phyloP scores from a whole-genome alignment of 1,284 basidiomycete genomes.

The Ustilago cynodontis region DNA sequence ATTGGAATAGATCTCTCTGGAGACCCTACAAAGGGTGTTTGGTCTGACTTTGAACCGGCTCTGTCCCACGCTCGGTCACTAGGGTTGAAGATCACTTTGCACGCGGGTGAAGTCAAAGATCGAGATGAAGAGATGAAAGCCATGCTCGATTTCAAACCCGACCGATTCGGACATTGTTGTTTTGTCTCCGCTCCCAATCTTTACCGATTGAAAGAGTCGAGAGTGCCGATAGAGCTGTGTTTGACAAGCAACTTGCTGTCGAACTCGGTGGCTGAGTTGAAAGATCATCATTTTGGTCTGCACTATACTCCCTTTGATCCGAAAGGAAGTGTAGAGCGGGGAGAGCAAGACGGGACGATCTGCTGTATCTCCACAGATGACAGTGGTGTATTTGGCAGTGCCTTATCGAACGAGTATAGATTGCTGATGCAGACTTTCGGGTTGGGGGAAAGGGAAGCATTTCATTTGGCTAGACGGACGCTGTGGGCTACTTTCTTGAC shows the following conservation, averaged over 20 bases:
- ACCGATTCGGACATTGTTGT: conserved; percentile 52
- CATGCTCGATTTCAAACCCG: conserved; percentile 46
- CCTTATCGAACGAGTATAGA: conserved; percentile 43
- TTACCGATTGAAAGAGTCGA: neutral
- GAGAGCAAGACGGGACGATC: neutral
- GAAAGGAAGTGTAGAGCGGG: too few relatives aligned
- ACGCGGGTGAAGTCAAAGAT: conserved; percentile 42
- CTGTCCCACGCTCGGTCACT: conserved; percentile 13
- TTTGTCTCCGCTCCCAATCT: conserved; percentile 30
- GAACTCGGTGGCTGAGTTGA: conserved; percentile 15
- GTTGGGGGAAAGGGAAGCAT: conserved; percentile 13
- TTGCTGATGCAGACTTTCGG: conserved; percentile 40
- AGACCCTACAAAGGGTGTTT: conserved; percentile 42
- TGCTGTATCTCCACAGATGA: conserved; percentile 54
- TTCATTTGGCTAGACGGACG: conserved; percentile 13
- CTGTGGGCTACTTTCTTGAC: conserved; percentile 19
- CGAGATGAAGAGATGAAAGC: conserved; percentile 21
- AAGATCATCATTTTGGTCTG: conserved; percentile 29
- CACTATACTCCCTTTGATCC: conserved; percentile 10
- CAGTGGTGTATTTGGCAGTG: conserved; percentile 45
- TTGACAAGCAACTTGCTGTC: conserved; percentile 51
- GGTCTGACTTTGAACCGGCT: conserved; percentile 17
- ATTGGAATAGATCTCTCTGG: conserved; percentile 50
- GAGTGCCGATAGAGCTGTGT: conserved; percentile 48
- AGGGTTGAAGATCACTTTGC: conserved; percentile 46